These are phyloP conservation scores for Aureobasidium sp. DNA, from an alignment of 2,329 filamentous ascomycete species.

Conservation along the genomic window DNA sequence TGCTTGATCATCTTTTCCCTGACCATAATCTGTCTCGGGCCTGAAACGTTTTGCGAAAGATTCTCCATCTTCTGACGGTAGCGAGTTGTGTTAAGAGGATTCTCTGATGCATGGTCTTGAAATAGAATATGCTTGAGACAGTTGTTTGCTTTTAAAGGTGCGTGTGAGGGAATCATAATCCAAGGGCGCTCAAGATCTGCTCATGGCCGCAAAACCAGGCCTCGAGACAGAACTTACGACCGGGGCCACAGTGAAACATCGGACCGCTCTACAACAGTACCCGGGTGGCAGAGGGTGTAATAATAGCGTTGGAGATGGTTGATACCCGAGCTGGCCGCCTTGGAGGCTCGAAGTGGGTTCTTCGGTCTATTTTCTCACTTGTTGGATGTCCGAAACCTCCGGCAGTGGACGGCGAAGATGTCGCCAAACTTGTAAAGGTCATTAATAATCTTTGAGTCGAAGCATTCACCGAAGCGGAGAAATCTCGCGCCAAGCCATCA, in stretches of 20 bases:
- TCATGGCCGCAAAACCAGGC: neutral
- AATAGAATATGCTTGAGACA: neutral
- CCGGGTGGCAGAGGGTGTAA: neutral
- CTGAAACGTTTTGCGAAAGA: too few relatives aligned
- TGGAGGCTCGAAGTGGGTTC: neutral
- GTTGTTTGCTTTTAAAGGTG: neutral
- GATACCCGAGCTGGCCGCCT: neutral
- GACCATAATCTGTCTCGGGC: too few relatives aligned
- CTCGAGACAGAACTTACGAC: neutral
- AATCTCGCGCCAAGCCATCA: slow-evolving; percentile 8
- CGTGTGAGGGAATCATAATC: neutral
- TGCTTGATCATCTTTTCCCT: too few relatives aligned
- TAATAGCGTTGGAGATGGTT: neutral
- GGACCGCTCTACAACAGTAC: neutral
- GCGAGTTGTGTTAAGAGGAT: neutral
- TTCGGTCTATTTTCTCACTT: neutral
- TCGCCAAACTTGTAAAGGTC: neutral
- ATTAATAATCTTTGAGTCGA: slow-evolving; percentile 1
- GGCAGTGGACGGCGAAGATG: neutral
- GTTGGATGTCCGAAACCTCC: neutral
- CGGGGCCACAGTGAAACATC: neutral
- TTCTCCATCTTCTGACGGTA: neutral
- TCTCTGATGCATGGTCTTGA: neutral
- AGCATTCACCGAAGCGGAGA: slow-evolving; percentile 4
- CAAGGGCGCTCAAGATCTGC: neutral